phyloP scores from a whole-genome alignment of 257 asterid genomes.

The Fraxinus anomala region DNA sequence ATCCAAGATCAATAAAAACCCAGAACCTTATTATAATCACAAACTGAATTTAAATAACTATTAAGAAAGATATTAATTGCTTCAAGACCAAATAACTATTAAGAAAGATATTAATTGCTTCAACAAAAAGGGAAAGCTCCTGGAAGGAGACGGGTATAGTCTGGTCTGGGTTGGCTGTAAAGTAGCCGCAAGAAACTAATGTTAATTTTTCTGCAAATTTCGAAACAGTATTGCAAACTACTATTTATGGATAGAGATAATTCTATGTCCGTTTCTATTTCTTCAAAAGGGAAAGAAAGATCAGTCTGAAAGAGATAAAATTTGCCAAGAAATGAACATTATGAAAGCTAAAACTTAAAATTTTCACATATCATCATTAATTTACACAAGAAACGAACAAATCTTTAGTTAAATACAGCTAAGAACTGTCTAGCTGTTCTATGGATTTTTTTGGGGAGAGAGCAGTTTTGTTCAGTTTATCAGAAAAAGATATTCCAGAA shows the following conservation, averaged over 20 bases:
- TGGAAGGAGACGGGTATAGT: not conserved
- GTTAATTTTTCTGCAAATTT: not conserved
- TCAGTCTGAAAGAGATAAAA: too few relatives aligned
- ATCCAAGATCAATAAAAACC: slow-evolving; percentile 2
- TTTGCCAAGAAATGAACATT: too few relatives aligned
- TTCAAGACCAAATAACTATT: not conserved
- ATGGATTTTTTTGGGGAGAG: too few relatives aligned
- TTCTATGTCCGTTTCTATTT: too few relatives aligned
- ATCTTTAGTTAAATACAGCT: too few relatives aligned
- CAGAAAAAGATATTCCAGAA: slow-evolving; percentile 14
- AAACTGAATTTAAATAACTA: too few relatives aligned
- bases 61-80: not conserved
- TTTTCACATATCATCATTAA: too few relatives aligned
- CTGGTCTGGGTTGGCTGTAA: slow-evolving; percentile 3
- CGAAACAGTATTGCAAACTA: not conserved
- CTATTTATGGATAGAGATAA: not conserved
- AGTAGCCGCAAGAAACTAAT: not conserved
- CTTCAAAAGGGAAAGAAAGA: too few relatives aligned
- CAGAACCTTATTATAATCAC: slow-evolving; percentile 12
- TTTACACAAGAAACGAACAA: too few relatives aligned
- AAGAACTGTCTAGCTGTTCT: too few relatives aligned
- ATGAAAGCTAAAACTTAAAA: too few relatives aligned
- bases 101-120: not conserved
- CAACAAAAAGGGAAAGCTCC: not conserved
- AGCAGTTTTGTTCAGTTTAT: not conserved